These are phyloP conservation scores for Macadamia tetraphylla DNA, from an alignment of 164 flowering plant genomes.

Conservation along the genomic window DNA sequence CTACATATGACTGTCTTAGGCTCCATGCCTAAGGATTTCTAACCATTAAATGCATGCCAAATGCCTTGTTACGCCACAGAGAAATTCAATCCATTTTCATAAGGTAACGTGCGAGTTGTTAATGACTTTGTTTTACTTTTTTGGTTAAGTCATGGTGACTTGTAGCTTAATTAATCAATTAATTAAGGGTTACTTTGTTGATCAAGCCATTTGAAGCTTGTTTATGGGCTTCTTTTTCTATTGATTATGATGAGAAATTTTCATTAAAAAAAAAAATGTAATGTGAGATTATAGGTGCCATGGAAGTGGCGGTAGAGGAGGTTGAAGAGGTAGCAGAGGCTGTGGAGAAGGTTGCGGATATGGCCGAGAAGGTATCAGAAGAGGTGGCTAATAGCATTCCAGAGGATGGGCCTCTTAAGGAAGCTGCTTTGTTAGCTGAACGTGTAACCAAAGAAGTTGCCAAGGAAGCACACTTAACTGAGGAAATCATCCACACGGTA, in stretches of 20 bases:
- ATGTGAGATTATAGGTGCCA: constrained; percentile 19
- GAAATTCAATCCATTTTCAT: too few relatives aligned
- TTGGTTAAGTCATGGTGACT: too few relatives aligned
- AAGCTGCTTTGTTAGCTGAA: background rate
- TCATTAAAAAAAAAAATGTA: background rate
- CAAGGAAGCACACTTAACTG: background rate
- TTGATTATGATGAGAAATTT: background rate
- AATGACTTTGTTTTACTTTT: too few relatives aligned
- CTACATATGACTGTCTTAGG: too few relatives aligned
- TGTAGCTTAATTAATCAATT: too few relatives aligned
- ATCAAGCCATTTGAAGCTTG: too few relatives aligned
- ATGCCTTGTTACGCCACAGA: too few relatives aligned
- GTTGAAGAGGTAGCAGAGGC: constrained; percentile 27
- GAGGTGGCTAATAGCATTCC: constrained; percentile 30
- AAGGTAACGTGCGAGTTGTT: too few relatives aligned
- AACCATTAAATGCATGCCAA: too few relatives aligned
- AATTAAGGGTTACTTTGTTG: too few relatives aligned
- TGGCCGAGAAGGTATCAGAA: constrained; percentile 24
- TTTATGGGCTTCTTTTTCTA: too few relatives aligned
- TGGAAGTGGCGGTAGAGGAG: constrained; percentile 19
- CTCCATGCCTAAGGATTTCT: too few relatives aligned
- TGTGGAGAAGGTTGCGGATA: constrained; percentile 28
- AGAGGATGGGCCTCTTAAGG: constrained; percentile 14
- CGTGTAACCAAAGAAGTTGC: background rate
- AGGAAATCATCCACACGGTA: background rate